These are phyloP conservation scores for Metschnikowia hibisci DNA, from an alignment of 805 yeast species.

Conservation along the genomic window DNA sequence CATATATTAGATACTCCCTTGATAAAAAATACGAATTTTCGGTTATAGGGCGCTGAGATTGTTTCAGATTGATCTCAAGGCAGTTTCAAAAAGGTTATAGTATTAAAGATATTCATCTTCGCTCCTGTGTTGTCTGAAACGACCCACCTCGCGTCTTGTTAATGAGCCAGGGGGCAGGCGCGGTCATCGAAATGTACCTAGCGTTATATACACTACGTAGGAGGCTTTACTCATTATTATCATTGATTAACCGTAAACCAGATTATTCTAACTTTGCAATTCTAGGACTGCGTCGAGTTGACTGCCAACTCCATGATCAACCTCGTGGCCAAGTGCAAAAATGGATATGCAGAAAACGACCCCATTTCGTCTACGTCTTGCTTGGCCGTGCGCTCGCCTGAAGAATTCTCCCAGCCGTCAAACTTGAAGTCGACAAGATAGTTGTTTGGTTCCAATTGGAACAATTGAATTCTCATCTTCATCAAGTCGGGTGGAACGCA, in stretches of 20 bases:
- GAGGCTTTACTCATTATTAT: neutral
- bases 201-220: no score
- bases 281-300: slow-evolving; percentile 37
- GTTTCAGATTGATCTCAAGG: no score
- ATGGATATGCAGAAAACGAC: slow-evolving; percentile 94
- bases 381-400: slow-evolving; percentile 27
- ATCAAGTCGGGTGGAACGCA: slow-evolving; percentile 64
- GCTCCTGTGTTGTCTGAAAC: no score
- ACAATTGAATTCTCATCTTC: slow-evolving; percentile 96
- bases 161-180: no score
- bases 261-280: neutral
- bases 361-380: slow-evolving; percentile 65
- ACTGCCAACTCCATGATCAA: slow-evolving; percentile 96
- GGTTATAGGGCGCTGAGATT: no score
- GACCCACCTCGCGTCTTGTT: no score
- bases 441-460: slow-evolving; percentile 93
- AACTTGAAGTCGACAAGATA: slow-evolving; percentile 95
- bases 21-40: no score
- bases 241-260: slow-evolving; percentile 1
- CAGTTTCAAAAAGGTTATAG: no score
- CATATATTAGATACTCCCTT: no score
- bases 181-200: no score
- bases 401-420: slow-evolving; percentile 85
- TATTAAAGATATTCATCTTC: no score
- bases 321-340: slow-evolving; percentile 85